phyloP scores from a whole-genome alignment of 306 rosid genomes.

The Amphicarpaea edgeworthii region DNA sequence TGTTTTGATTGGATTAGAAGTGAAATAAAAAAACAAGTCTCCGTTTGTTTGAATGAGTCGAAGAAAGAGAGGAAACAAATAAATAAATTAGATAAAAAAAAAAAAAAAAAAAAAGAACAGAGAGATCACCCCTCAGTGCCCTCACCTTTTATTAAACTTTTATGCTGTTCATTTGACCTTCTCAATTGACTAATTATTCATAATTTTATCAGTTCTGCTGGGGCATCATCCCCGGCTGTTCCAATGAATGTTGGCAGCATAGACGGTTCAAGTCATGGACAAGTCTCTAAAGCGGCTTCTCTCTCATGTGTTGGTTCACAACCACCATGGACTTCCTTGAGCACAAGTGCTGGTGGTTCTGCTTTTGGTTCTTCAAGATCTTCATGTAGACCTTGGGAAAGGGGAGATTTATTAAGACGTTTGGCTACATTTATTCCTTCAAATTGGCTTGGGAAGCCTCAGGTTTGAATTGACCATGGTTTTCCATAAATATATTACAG shows the following conservation, averaged over 20 bases:
- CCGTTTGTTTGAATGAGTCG: neutral
- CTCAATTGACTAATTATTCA: slow-evolving; percentile 37
- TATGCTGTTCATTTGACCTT: slow-evolving; percentile 30
- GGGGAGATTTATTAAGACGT: slow-evolving; percentile 97
- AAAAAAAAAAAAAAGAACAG: too few species aligned
- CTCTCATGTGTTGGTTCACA: slow-evolving; percentile 95
- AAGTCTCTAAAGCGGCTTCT: slow-evolving; percentile 93
- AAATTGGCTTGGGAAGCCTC: slow-evolving; percentile 89
- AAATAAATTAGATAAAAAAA: neutral
- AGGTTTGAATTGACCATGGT: slow-evolving; percentile 67
- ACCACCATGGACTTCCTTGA: slow-evolving; percentile 82
- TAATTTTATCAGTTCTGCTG: slow-evolving; percentile 84
- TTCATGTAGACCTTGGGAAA: slow-evolving; percentile 98
- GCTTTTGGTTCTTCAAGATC: slow-evolving; percentile 79
- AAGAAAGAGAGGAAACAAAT: neutral
- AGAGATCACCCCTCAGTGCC: too few species aligned
- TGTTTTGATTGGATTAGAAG: too few species aligned
- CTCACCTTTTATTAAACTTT: too few species aligned
- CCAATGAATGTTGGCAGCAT: slow-evolving; percentile 91
- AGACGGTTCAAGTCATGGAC: slow-evolving; percentile 89
- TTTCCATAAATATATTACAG: slow-evolving; percentile 26
- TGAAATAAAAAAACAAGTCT: too few species aligned
- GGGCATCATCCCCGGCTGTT: slow-evolving; percentile 93
- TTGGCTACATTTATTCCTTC: slow-evolving; percentile 88
- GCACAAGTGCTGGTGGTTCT: slow-evolving; percentile 91